Conservation (phyloP, 2,329 filamentous ascomycete species). For the Diplodia intermedia region DNA sequence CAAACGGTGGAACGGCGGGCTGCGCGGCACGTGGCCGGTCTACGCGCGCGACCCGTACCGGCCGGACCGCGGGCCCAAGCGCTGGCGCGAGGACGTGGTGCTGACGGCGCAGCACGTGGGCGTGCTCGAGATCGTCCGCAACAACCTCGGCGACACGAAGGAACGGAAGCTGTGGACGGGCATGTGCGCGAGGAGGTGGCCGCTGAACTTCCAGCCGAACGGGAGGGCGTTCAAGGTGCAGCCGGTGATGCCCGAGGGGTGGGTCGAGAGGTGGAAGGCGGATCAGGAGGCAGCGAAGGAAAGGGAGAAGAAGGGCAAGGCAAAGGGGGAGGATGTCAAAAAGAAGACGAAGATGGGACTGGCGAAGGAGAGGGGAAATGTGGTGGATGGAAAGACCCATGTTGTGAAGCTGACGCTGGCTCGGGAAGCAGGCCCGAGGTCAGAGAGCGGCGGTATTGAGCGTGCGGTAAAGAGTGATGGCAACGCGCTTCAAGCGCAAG, state of each 20-base stretch:
- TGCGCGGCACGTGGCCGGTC: no score
- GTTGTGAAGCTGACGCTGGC: no score
- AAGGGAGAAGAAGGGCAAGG: background rate
- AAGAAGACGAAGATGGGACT: no score
- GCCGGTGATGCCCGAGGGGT: slow-evolving; percentile 9
- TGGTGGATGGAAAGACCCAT: no score
- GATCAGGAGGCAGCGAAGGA: background rate
- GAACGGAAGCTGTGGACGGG: background rate
- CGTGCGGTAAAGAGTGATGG: no score
- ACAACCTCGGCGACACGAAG: rapidly evolving
- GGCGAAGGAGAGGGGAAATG: no score
- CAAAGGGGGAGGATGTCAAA: background rate
- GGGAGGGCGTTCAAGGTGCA: background rate
- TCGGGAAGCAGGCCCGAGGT: no score
- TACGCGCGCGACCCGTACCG: no score
- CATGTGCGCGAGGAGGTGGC: slow-evolving; percentile 1
- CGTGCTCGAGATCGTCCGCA: background rate
- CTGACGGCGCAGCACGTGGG: background rate
- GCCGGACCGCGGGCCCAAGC: background rate
- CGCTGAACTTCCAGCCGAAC: background rate
- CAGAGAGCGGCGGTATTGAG: no score
- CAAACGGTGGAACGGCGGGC: no score
- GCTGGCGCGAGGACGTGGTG: background rate
- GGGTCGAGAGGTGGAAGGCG: background rate
- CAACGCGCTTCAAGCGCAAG: no score